phyloP scores from a whole-genome alignment of 2,329 filamentous ascomycete species.

The Thelonectria rubi region DNA sequence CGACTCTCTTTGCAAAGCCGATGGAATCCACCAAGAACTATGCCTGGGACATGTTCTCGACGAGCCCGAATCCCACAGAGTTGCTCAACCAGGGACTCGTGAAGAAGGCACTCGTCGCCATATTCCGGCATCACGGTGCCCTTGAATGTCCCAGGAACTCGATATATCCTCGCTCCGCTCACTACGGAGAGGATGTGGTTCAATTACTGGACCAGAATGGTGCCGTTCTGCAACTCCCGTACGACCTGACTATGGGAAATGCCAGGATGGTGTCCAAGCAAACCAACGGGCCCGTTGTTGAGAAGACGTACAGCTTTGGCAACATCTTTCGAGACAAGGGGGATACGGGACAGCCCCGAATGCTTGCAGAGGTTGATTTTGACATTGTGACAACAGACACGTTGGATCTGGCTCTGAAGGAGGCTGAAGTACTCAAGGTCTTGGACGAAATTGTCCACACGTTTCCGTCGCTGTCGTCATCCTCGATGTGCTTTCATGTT shows the following conservation, averaged over 20 bases:
- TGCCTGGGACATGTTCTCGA: conserved; percentile 75
- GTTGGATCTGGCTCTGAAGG: conserved; percentile 84
- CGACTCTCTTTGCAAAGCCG: conserved; percentile 81
- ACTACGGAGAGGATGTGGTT: conserved; percentile 79
- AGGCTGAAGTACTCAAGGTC: conserved; percentile 93
- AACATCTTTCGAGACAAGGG: conserved; percentile 83
- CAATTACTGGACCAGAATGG: conserved; percentile 84
- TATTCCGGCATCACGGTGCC: conserved; percentile 91
- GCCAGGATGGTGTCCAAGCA: conserved; percentile 84
- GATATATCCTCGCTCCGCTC: conserved; percentile 82
- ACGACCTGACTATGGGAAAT: conserved; percentile 89
- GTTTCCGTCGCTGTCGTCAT: conserved; percentile 77
- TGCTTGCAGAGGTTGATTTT: conserved; percentile 92
- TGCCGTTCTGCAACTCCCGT: conserved; percentile 92
- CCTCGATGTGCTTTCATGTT: conserved; percentile 86
- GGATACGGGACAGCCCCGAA: conserved; percentile 81
- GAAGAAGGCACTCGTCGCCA: conserved; percentile 75
- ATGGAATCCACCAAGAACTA: conserved; percentile 83
- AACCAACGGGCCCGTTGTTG: conserved; percentile 65
- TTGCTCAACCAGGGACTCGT: conserved; percentile 77
- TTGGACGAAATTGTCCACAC: conserved; percentile 87
- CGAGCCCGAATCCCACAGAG: conserved; percentile 64
- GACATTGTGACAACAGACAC: conserved; percentile 90
- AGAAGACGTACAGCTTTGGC: conserved; percentile 87
- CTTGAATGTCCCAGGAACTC: conserved; percentile 79